Conservation (phyloP, 2,329 filamentous ascomycete species). For the Stylonectria norvegica region DNA sequence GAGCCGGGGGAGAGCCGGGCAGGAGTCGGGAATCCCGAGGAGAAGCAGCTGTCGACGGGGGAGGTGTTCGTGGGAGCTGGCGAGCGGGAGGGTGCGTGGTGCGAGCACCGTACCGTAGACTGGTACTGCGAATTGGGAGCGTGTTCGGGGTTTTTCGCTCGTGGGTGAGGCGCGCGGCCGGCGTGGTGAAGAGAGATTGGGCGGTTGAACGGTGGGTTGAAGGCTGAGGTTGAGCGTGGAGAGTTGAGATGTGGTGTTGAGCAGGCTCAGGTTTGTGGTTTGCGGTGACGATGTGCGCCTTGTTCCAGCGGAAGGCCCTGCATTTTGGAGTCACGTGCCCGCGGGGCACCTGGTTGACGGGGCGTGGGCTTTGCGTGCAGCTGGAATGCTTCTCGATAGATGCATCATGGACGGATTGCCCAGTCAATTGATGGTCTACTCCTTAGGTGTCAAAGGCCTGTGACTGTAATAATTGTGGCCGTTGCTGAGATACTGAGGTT, state of each 20-base stretch:
- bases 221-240: conserved; percentile 2
- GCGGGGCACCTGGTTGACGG: conserved; percentile 29
- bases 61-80: background rate
- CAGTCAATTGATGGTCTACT: too few species aligned
- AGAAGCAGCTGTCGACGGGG: conserved; percentile 4
- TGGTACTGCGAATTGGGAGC: background rate
- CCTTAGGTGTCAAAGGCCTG: too few species aligned
- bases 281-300: conserved; percentile 31
- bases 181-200: conserved; percentile 1
- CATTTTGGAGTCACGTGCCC: conserved; percentile 32
- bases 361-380: too few species aligned
- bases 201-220: conserved; percentile 9
- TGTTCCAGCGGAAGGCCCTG: conserved; percentile 21
- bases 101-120: too few species aligned
- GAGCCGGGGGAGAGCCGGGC: conserved; percentile 7
- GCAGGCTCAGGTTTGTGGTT: conserved; percentile 27
- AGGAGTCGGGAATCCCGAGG: conserved; percentile 19
- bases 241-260: conserved; percentile 15
- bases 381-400: conserved; percentile 4
- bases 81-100: background rate
- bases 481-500: too few species aligned
- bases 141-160: background rate
- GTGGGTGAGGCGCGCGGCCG: background rate
- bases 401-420: too few species aligned
- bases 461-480: too few species aligned